Percentiles rank a stretch among this genome's conserved stretches.
Conservation (phyloP, 2,329 filamentous ascomycete species). For the Pyrenophora graminea region DNA sequence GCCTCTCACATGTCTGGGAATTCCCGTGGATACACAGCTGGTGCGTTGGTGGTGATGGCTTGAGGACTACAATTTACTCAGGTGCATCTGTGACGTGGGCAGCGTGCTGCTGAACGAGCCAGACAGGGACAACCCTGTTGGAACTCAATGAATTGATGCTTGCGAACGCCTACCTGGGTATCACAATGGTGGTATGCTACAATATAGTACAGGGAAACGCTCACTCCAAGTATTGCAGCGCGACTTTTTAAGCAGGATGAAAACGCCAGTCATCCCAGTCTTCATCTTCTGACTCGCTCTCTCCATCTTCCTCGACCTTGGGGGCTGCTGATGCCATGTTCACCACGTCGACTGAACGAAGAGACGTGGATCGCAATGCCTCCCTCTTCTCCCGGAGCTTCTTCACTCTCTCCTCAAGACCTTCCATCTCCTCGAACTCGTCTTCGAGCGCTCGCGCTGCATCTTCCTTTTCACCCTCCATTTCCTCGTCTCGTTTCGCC, state of each 20-base stretch:
- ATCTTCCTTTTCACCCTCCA: conserved; percentile 55
- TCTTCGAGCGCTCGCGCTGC: conserved; percentile 51
- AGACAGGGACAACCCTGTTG: conserved; percentile 2
- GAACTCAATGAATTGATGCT: conserved; percentile 11
- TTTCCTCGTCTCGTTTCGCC: conserved; percentile 49
- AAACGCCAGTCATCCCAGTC: conserved; percentile 48
- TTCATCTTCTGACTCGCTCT: conserved; percentile 46
- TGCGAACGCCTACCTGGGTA: conserved; percentile 24
- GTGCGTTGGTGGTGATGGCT: too few species aligned
- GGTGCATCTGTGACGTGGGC: too few species aligned
- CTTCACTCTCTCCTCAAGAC: conserved; percentile 51
- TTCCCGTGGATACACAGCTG: too few species aligned
- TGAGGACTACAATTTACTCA: too few species aligned
- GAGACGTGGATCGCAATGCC: conserved; percentile 41
- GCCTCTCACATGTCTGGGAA: conserved; percentile 1
- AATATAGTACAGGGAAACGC: conserved; percentile 20
- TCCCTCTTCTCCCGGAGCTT: conserved; percentile 53
- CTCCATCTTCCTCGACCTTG: conserved; percentile 28
- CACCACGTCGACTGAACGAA: conserved; percentile 14
- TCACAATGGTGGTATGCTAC: conserved; percentile 27
- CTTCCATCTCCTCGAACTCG: conserved; percentile 58
- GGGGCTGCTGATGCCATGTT: conserved; percentile 11
- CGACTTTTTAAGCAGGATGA: conserved; percentile 32
- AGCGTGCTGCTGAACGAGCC: not conserved
- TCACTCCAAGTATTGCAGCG: conserved; percentile 17